Percentiles rank a stretch among this genome's conserved stretches.
phyloP scores from a whole-genome alignment of 257 asterid species.

The Przewalskia tangutica region DNA sequence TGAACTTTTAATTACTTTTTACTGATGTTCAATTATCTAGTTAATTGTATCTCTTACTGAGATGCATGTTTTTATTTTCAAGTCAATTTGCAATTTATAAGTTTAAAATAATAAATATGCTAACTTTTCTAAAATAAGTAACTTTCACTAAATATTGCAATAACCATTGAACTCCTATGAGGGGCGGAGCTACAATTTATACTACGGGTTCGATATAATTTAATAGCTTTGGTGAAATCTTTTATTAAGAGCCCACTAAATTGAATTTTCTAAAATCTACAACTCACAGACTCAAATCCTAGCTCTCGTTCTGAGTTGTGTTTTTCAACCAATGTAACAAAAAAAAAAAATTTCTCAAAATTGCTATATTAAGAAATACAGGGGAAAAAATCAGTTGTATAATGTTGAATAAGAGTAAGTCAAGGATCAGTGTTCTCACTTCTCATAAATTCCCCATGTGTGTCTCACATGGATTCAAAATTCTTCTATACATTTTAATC shows the following conservation, averaged over 20 bases:
- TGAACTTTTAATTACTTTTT: too few species aligned
- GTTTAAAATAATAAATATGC: too few species aligned
- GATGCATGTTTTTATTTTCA: too few species aligned
- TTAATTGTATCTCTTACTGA: too few species aligned
- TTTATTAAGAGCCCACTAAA: too few species aligned
- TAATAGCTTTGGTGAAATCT: too few species aligned
- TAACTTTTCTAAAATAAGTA: not conserved
- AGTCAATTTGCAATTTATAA: too few species aligned
- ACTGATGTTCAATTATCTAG: too few species aligned
- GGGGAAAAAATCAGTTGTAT: not conserved
- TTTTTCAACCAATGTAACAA: not conserved
- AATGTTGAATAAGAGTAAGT: not conserved
- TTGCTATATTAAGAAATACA: not conserved
- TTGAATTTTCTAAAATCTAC: not conserved
- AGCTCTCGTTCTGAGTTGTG: too few species aligned
- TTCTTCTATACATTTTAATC: slow-evolving; percentile 7
- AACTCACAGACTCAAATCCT: too few species aligned
- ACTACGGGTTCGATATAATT: too few species aligned
- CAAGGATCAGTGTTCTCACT: slow-evolving; percentile 9
- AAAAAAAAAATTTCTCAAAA: not conserved
- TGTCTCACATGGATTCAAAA: slow-evolving; percentile 22
- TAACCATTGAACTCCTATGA: not conserved
- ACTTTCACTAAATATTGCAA: not conserved
- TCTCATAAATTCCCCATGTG: slow-evolving; percentile 11
- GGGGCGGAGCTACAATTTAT: too few species aligned